A percentile compares a stretch with the other conserved stretches of the same genome.
Conservation (phyloP, 805 yeast species). For the Sugiyamaella marilandica region DNA sequence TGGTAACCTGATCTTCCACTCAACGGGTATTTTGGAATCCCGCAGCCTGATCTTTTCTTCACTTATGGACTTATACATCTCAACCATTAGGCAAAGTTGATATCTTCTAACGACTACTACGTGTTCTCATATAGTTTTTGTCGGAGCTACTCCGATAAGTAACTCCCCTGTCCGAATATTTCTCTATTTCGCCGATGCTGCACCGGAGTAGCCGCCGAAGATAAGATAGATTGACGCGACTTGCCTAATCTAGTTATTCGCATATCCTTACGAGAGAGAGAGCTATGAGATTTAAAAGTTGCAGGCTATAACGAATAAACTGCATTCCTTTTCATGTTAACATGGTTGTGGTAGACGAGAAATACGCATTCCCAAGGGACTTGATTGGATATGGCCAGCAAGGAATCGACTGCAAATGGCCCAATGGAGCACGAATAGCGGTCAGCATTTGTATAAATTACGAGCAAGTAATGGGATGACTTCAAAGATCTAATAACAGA, state of each 20-base stretch:
- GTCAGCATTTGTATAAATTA: conserved; percentile 33
- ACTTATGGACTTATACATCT: neutral
- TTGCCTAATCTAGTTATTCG: neutral
- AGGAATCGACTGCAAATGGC: conserved; percentile 34
- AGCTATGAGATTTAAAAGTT: neutral
- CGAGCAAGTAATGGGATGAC: conserved; percentile 19
- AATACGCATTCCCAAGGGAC: conserved; percentile 27
- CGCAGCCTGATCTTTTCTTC: neutral
- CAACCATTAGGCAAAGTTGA: too few relatives aligned
- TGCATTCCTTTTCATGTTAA: too few relatives aligned
- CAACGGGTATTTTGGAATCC: neutral
- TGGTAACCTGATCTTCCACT: neutral
- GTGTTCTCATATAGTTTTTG: too few relatives aligned
- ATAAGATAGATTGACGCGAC: conserved; percentile 5
- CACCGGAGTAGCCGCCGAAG: neutral
- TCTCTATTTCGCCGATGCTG: too few relatives aligned
- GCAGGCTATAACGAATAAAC: too few relatives aligned
- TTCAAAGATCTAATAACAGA: neutral
- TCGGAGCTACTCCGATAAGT: too few relatives aligned
- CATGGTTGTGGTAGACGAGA: conserved; percentile 1
- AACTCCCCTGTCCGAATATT: too few relatives aligned
- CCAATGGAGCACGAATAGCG: conserved; percentile 31
- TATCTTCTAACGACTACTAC: too few relatives aligned
- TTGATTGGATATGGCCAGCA: conserved; percentile 32
- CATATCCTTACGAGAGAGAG: neutral